Base-by-base conservation (phyloP, 169 alveolate genomes). In the Eimeria brunetti region DNA sequence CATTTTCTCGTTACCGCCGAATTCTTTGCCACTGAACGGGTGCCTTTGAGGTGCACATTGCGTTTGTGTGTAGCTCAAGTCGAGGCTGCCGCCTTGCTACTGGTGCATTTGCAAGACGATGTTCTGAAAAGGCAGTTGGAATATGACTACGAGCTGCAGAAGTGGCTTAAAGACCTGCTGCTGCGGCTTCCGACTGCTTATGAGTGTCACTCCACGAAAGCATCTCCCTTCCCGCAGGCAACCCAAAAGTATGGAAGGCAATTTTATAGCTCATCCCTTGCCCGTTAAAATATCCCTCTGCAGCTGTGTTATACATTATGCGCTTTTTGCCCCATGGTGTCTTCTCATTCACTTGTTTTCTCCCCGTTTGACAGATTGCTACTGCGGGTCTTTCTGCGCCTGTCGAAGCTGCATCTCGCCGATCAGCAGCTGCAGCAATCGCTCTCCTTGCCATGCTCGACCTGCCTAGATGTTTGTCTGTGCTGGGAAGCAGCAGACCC, bases 401-500 rank as follows among this genome's bases (percentile, higher is more conserved):
- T 86, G 78, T 71, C 81, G 62, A 36, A 67, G 92, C 64, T 86
- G 92, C 92, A 86, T 22, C 64, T 62, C 64, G 67, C 16, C 60
- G 81, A 86, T 22, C 81, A 22, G 64, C 62, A 86, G 64, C 53
- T 53, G 69, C 83, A 86, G 62, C 92, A 86, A 38, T 62, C 30
- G 44, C 81, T 60, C 58, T 36, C 46, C n/a, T 51, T 86, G 81
- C 92, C 92, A 44, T 62, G 81, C 30, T 60, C 92, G 56, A 83
- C 92, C 53, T 86, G 92, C 64, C 64, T 86, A 49, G 81, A 60
- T 86, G 81, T 86, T 30, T 58, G 92, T 27, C 46, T 86, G 2
- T 86, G 81, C 83, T 86, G 92, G 92, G 92, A 86, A 73, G 81
- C 44, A 16, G 92, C 92, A 30, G 92, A 86, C 24, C 83, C 92